These are phyloP conservation scores for Tetrahymena elliotti DNA, from an alignment of 73 alveolate genomes.

Conservation along the genomic window DNA sequence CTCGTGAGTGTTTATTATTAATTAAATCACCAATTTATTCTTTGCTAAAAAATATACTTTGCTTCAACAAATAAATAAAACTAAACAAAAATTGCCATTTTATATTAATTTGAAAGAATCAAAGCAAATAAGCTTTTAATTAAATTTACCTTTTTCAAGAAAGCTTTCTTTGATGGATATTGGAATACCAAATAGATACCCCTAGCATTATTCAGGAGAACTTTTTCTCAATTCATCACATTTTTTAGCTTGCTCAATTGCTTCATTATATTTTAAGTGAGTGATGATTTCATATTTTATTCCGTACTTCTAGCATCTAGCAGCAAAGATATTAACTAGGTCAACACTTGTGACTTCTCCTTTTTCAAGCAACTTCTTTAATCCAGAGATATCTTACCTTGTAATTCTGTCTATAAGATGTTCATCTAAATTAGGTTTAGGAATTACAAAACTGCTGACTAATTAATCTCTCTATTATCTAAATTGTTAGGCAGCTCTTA, in stretches of 20 bases:
- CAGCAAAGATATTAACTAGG: background rate
- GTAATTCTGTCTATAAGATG: background rate
- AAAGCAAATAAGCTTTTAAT: background rate
- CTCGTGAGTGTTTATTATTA: too few relatives aligned
- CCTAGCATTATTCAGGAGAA: background rate
- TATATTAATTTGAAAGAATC: background rate
- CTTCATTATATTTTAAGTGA: conserved; percentile 14
- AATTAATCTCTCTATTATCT: background rate
- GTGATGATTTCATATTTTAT: conserved; percentile 3
- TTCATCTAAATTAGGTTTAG: background rate
- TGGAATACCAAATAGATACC: conserved; percentile 57
- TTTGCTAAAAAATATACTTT: too few relatives aligned
- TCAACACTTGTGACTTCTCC: background rate
- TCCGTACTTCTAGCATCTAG: conserved; percentile 1
- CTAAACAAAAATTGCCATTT: too few relatives aligned
- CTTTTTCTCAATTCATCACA: background rate
- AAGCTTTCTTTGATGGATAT: conserved; percentile 58
- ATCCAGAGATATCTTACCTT: background rate
- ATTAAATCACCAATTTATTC: too few relatives aligned
- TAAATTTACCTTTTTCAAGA: conserved; percentile 7
- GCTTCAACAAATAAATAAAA: too few relatives aligned
- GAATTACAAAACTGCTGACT: background rate
- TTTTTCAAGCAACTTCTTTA: background rate
- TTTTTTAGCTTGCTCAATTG: conserved; percentile 3
- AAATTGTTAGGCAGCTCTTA: background rate